Percentiles rank a stretch among this genome's conserved stretches.
phyloP scores from a whole-genome alignment of 805 yeast genomes.

The Yamadazyma sp. region DNA sequence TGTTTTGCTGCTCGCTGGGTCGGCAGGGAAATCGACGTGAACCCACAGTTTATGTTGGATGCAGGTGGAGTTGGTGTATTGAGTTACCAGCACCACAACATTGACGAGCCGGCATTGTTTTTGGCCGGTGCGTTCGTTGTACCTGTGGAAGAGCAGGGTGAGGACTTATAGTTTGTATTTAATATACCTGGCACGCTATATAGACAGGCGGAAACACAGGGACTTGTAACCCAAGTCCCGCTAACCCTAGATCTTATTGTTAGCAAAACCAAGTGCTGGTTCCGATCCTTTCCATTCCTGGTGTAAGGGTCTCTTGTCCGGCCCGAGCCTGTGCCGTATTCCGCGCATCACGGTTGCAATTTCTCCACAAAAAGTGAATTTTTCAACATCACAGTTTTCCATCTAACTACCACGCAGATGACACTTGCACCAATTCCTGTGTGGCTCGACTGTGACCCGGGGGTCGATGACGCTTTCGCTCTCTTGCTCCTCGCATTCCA shows the following conservation, averaged over 20 bases:
- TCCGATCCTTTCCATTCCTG: too few relatives aligned
- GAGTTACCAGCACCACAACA: conserved; percentile 81
- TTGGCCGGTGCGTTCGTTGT: conserved; percentile 82
- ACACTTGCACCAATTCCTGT: conserved; percentile 46
- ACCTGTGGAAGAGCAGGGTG: conserved; percentile 58
- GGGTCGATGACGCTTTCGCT: conserved; percentile 86
- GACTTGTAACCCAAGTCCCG: too few relatives aligned
- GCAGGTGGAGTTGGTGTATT: conserved; percentile 96
- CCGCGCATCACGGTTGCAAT: too few relatives aligned
- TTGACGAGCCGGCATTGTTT: conserved; percentile 83
- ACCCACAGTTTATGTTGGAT: conserved; percentile 83
- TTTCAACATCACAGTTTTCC: too few relatives aligned
- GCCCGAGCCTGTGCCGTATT: background rate
- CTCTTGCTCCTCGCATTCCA: conserved; percentile 60
- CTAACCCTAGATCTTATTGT: too few relatives aligned
- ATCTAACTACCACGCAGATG: conserved; percentile 16
- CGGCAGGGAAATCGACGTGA: conserved; percentile 50
- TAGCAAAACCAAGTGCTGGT: too few relatives aligned
- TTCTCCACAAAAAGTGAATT: background rate
- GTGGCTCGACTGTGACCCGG: conserved; percentile 93
- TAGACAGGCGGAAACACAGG: too few relatives aligned
- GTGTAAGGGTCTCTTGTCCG: background rate
- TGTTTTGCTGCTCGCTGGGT: conserved; percentile 92
- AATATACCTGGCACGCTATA: too few relatives aligned
- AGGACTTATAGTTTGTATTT: conserved; percentile 13